Percentiles rank a stretch among this genome's conserved stretches.
These are phyloP conservation scores for Pterocarpus macrocarpus DNA, from an alignment of 306 rosid species.

Conservation along the genomic window DNA sequence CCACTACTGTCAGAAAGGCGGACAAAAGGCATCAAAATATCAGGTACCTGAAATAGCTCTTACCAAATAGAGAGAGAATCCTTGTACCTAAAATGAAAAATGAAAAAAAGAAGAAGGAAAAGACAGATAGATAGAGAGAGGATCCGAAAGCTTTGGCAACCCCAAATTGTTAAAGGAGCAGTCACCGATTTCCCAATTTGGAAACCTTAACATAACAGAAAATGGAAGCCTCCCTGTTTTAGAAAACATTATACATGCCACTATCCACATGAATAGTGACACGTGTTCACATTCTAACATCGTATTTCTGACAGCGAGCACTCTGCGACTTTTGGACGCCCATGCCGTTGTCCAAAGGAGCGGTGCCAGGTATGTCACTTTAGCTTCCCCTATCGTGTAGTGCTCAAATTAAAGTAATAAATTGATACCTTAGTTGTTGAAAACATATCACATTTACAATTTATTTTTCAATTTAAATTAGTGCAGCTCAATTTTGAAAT, in stretches of 20 bases:
- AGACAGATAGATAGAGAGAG: neutral
- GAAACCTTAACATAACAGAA: constrained; percentile 57
- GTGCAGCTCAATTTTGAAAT: no score
- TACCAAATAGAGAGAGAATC: neutral
- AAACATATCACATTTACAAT: no score
- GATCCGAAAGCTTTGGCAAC: constrained; percentile 25
- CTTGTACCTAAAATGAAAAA: neutral
- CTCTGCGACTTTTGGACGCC: constrained; percentile 22
- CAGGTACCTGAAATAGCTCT: neutral
- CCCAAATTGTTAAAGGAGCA: constrained; percentile 9
- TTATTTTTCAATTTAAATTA: no score
- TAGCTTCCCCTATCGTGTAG: neutral
- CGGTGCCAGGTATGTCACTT: neutral
- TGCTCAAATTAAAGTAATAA: no score
- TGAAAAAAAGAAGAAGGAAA: neutral
- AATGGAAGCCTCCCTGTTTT: neutral
- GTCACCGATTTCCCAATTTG: constrained; percentile 48
- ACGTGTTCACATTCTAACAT: constrained; percentile 21
- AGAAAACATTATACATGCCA: neutral
- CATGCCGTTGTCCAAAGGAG: constrained; percentile 10
- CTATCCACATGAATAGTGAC: constrained; percentile 27
- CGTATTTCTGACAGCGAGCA: constrained; percentile 17
- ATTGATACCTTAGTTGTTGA: no score
- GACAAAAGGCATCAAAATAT: constrained; percentile 11
- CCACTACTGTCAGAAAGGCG: neutral